A percentile compares a stretch with the other conserved stretches of the same genome.
These are phyloP conservation scores for Penicillium nucicola DNA, from an alignment of 495 filamentous ascomycete genomes.

Conservation along the genomic window DNA sequence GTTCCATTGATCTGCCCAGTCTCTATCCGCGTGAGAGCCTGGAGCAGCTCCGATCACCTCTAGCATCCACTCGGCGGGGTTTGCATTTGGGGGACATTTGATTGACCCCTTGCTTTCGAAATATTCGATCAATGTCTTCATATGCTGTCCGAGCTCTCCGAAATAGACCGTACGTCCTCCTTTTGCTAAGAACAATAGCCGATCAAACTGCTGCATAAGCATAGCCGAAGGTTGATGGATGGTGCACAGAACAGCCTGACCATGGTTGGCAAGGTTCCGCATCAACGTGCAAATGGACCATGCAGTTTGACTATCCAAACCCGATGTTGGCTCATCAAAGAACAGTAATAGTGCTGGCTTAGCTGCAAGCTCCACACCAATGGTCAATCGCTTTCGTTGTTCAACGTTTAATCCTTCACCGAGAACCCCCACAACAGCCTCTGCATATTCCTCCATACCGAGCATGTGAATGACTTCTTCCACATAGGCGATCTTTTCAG, in stretches of 20 bases:
- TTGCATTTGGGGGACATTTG: constrained; percentile 68
- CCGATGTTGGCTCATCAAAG: constrained; percentile 85
- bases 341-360: constrained; percentile 83
- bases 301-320: constrained; percentile 79
- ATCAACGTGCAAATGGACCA: constrained; percentile 80
- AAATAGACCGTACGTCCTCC: constrained; percentile 84
- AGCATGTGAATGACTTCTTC: constrained; percentile 88
- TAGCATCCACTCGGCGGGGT: constrained; percentile 90
- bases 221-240: constrained; percentile 93
- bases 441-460: constrained; percentile 83
- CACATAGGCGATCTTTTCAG: constrained; percentile 82
- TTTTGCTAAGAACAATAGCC: constrained; percentile 74
- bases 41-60: constrained; percentile 88
- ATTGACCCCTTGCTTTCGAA: constrained; percentile 73
- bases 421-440: constrained; percentile 82
- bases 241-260: constrained; percentile 85
- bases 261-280: constrained; percentile 75
- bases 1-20: constrained; percentile 80
- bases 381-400: constrained; percentile 82
- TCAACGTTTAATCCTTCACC: constrained; percentile 91
- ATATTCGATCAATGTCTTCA: constrained; percentile 65
- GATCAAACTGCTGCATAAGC: constrained; percentile 88
- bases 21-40: constrained; percentile 64
- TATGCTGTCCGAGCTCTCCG: constrained; percentile 75
- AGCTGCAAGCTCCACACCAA: constrained; percentile 83